These are phyloP conservation scores for Psilocybe sp. DNA, from an alignment of 768 basidiomycete species.

Conservation along the genomic window DNA sequence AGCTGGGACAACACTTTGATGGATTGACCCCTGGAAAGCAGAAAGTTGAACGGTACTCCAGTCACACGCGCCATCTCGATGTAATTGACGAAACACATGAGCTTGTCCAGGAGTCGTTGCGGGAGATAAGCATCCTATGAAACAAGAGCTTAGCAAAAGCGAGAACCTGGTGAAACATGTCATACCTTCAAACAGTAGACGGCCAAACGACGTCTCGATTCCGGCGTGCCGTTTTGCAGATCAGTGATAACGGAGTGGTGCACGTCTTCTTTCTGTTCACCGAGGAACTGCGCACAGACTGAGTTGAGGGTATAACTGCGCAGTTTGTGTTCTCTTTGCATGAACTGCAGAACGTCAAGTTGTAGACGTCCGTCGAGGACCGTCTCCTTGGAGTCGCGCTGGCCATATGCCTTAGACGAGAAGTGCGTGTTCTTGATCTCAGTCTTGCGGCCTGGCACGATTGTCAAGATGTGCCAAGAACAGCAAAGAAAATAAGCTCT, in stretches of 20 bases:
- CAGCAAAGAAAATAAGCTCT: slow-evolving; percentile 8
- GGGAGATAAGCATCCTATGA: slow-evolving; percentile 94
- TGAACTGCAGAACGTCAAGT: slow-evolving; percentile 93
- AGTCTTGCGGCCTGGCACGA: slow-evolving; percentile 59
- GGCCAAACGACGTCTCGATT: slow-evolving; percentile 87
- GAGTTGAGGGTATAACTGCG: slow-evolving; percentile 97
- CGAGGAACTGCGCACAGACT: slow-evolving; percentile 95
- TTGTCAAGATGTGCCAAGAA: slow-evolving; percentile 6
- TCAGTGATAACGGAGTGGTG: slow-evolving; percentile 99
- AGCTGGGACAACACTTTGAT: slow-evolving; percentile 98
- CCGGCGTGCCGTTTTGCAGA: slow-evolving; percentile 92
- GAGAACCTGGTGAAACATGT: not conserved
- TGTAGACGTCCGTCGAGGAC: slow-evolving; percentile 89
- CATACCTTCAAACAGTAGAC: slow-evolving; percentile 95
- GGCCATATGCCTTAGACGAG: slow-evolving; percentile 96
- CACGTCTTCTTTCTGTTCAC: slow-evolving; percentile 99
- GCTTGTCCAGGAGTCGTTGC: slow-evolving; percentile 91
- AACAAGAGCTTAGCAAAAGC: not conserved
- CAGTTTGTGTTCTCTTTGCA: slow-evolving; percentile 98
- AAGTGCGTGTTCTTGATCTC: slow-evolving; percentile 94
- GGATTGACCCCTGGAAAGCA: slow-evolving; percentile 92
- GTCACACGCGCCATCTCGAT: slow-evolving; percentile 99
- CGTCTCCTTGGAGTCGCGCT: slow-evolving; percentile 95
- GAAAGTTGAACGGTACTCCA: slow-evolving; percentile 97
- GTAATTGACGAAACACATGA: slow-evolving; percentile 99